phyloP scores from a whole-genome alignment of 495 filamentous ascomycete genomes.

The Penicillium daleae region DNA sequence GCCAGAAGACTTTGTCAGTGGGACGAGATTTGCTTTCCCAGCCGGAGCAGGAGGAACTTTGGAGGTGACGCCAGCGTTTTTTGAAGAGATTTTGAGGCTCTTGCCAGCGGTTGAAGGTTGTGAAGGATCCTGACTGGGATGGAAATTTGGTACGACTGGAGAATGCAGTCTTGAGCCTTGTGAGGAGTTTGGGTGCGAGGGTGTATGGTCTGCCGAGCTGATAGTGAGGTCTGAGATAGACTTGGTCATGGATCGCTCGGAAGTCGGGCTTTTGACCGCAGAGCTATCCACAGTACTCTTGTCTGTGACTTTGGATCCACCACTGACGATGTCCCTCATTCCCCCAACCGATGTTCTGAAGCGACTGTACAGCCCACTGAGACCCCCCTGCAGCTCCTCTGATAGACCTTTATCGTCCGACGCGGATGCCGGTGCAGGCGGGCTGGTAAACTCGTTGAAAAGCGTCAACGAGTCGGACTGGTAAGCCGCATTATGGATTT shows the following conservation, averaged over 20 bases:
- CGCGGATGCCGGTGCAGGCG: constrained; percentile 50
- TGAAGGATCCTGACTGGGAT: constrained; percentile 37
- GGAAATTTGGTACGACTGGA: constrained; percentile 39
- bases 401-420: constrained; percentile 69
- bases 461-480: constrained; percentile 79
- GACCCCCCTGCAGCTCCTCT: constrained; percentile 76
- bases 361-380: constrained; percentile 84
- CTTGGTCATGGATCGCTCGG: constrained; percentile 36
- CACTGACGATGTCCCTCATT: constrained; percentile 60
- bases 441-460: constrained; percentile 79
- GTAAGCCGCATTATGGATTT: constrained; percentile 82
- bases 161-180: constrained; percentile 49
- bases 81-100: constrained; percentile 59
- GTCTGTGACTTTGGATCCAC: constrained; percentile 45
- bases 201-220: constrained; percentile 28
- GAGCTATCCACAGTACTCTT: constrained; percentile 32
- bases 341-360: constrained; percentile 77
- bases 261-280: constrained; percentile 30
- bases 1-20: constrained; percentile 52
- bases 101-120: constrained; percentile 45
- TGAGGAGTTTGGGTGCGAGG: constrained; percentile 36
- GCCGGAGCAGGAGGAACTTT: constrained; percentile 53
- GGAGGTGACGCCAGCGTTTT: constrained; percentile 55
- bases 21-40: constrained; percentile 40
- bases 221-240: constrained; percentile 30